Percentiles rank a stretch among this genome's conserved stretches.
Evolutionary conservation across 257 asterid species (phyloP).

Genomic region (Nicotiana noctiflora): DNA sequence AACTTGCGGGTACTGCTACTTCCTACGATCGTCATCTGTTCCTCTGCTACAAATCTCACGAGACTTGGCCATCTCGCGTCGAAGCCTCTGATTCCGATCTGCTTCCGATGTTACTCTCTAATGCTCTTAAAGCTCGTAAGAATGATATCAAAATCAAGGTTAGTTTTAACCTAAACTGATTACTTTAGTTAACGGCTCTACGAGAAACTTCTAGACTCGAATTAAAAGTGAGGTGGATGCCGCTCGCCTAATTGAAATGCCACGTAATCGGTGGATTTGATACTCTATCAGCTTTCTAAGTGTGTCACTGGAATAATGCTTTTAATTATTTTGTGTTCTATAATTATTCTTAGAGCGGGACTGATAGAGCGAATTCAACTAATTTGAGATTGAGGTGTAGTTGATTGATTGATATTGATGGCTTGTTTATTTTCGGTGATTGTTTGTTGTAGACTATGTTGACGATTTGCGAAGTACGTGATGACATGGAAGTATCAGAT

Average conservation of each 20-base stretch:
- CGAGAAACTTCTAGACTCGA: neutral
- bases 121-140: conserved; percentile 61
- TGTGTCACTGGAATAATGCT: neutral
- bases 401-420: neutral
- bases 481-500: conserved; percentile 51
- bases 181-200: neutral
- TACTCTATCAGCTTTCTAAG: neutral
- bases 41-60: conserved; percentile 83
- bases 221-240: neutral
- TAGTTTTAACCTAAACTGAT: neutral
- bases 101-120: conserved; percentile 64
- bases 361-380: neutral
- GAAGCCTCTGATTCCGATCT: conserved; percentile 80
- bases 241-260: neutral
- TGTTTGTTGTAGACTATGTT: conserved; percentile 57
- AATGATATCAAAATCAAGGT: conserved; percentile 58
- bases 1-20: conserved; percentile 61
- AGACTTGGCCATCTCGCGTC: conserved; percentile 75
- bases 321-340: neutral
- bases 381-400: neutral
- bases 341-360: neutral
- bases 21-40: conserved; percentile 79
- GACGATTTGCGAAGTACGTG: conserved; percentile 69
- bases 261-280: neutral
- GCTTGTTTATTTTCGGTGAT: conserved; percentile 12